A percentile compares a stretch with the other conserved stretches of the same genome.
Evolutionary conservation across 495 filamentous ascomycete genomes (phyloP).

Genomic region (Penicillium macrosclerotiorum): DNA sequence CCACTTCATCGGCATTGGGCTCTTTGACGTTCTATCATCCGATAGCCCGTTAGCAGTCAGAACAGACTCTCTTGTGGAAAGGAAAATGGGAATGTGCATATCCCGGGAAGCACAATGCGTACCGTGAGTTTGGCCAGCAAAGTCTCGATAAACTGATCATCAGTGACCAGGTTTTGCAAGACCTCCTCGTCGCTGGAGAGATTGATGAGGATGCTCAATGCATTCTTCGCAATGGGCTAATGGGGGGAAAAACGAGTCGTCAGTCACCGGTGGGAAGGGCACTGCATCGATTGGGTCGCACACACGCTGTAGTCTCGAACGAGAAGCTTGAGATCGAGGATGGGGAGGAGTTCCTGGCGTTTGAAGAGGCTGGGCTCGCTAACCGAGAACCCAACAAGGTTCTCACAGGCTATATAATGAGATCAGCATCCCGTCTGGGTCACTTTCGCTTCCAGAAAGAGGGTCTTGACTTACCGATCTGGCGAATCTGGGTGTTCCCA

Average conservation of each 20-base stretch:
- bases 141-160: constrained; percentile 77
- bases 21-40: constrained; percentile 54
- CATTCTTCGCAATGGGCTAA: constrained; percentile 86
- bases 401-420: constrained; percentile 63
- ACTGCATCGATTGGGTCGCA: constrained; percentile 3
- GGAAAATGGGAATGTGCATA: too few relatives aligned
- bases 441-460: not conserved
- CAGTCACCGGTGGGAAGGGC: constrained; percentile 3
- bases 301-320: constrained; percentile 75
- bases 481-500: constrained; percentile 80
- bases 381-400: constrained; percentile 79
- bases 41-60: too few relatives aligned
- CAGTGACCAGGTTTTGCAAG: constrained; percentile 65
- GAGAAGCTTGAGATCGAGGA: constrained; percentile 87
- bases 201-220: constrained; percentile 90
- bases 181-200: constrained; percentile 76
- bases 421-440: constrained; percentile 3
- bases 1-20: constrained; percentile 75
- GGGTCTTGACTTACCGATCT: constrained; percentile 58
- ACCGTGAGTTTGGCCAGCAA: constrained; percentile 72
- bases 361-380: constrained; percentile 82
- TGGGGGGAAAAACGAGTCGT: not conserved
- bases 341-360: constrained; percentile 67
- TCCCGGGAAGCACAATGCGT: too few relatives aligned
- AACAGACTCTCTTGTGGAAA: too few relatives aligned